Percentiles rank a stretch among this genome's conserved stretches.
These are phyloP conservation scores for Epichloe glyceriae DNA, from an alignment of 2,329 filamentous ascomycete genomes.

Conservation along the genomic window DNA sequence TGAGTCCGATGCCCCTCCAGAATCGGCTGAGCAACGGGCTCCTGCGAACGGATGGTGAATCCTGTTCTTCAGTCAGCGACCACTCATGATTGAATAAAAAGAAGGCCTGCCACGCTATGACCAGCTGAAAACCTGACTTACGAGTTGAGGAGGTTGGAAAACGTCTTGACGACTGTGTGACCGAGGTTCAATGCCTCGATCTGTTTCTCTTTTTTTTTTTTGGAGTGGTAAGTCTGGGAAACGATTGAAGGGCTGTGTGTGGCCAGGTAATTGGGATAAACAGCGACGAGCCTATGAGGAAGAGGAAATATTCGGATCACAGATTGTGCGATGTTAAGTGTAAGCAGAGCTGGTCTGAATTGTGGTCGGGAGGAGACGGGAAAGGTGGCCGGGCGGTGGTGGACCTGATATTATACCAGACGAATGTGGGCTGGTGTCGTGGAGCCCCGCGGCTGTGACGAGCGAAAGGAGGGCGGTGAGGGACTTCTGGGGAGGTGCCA, in stretches of 20 bases:
- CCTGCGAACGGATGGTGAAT: constrained; percentile 93
- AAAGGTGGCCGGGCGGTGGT: background rate
- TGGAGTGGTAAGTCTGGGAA: constrained; percentile 5
- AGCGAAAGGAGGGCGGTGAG: background rate
- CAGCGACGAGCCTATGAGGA: background rate
- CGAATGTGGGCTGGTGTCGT: background rate
- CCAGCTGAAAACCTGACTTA: constrained; percentile 34
- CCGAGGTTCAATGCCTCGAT: constrained; percentile 42
- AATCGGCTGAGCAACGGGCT: constrained; percentile 83
- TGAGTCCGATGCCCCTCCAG: constrained; percentile 68
- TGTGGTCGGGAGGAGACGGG: background rate
- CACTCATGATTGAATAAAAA: background rate
- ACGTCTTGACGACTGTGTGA: constrained; percentile 76
- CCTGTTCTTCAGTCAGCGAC: constrained; percentile 31
- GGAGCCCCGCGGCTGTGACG: constrained; percentile 1
- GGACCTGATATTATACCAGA: background rate
- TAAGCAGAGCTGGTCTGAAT: background rate
- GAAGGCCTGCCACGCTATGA: background rate
- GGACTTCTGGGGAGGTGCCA: background rate
- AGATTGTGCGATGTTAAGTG: background rate
- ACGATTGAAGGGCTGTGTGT: background rate
- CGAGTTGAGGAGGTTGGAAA: constrained; percentile 97
- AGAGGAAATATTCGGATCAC: background rate
- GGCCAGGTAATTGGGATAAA: background rate
- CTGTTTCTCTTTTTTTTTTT: constrained; percentile 13